These are phyloP conservation scores for Clarkia xantiana DNA, from an alignment of 345 rosid genomes.

Conservation along the genomic window DNA sequence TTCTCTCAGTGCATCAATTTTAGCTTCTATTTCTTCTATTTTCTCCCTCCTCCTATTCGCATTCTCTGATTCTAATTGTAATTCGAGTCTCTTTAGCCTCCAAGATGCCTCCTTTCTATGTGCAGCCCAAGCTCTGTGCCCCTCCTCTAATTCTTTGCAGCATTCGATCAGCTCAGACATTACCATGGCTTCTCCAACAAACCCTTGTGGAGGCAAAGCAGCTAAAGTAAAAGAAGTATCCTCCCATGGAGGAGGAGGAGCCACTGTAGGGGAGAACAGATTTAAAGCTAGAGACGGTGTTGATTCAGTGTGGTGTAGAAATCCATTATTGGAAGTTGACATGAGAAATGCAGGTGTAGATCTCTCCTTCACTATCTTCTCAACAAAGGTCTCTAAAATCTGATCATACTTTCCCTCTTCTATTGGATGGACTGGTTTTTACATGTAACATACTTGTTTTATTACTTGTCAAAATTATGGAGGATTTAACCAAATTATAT, in stretches of 20 bases:
- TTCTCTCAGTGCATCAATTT: constrained; percentile 70
- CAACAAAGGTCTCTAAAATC: constrained; percentile 84
- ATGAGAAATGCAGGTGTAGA: constrained; percentile 36
- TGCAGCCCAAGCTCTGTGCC: constrained; percentile 61
- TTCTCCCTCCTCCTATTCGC: constrained; percentile 61
- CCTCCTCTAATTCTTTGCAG: constrained; percentile 87
- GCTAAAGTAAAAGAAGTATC: constrained; percentile 26
- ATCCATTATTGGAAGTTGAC: constrained; percentile 56
- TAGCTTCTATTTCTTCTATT: constrained; percentile 74
- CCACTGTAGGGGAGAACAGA: constrained; percentile 59
- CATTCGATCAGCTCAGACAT: constrained; percentile 68
- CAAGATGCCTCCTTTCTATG: constrained; percentile 92
- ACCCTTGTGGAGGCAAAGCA: no score
- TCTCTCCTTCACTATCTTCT: constrained; percentile 73
- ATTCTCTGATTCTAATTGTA: constrained; percentile 90
- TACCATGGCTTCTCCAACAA: constrained; percentile 30
- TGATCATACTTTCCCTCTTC: constrained; percentile 85
- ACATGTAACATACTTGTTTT: no score
- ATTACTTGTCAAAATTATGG: no score
- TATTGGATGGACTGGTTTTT: constrained; percentile 30
- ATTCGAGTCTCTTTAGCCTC: constrained; percentile 85
- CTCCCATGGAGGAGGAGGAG: constrained; percentile 73
- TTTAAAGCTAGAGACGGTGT: constrained; percentile 72
- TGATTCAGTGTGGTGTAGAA: constrained; percentile 43
- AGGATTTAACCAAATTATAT: no score